Base-by-base conservation (phyloP, 2,329 filamentous ascomycete genomes). In the Didymosphaeria variabile region DNA sequence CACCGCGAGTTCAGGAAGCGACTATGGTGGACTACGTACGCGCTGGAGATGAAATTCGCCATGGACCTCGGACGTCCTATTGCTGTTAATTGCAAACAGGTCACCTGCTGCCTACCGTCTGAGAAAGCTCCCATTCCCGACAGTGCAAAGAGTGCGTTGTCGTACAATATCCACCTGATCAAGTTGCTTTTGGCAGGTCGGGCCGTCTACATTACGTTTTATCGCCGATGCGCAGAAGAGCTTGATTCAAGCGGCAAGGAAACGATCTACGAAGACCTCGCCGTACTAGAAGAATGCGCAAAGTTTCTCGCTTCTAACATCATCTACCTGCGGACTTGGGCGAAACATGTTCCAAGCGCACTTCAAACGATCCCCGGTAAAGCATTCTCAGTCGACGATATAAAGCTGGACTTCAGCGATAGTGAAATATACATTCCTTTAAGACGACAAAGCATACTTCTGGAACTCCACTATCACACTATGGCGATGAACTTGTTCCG, bases 41-140 rank as follows among this genome's bases (percentile, higher is more conserved):
- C 74, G 1, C 55, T 84, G 12, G 84, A 86, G 29, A 79, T 73
- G 60, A 84, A 84, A 65, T 78, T 72, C 2, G 77, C 76, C 60
- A 80, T 82, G 73, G 82, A 84, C 59, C 75, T 84, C 1, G 83
- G 83, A 3, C 79, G 83, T 0, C 82, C 83, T 1, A 80, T 80
- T 34, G 67, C 75, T 8, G 62, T 80, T 2, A 67, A 78, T 34
- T 61, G 75, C 19, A 70, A 72, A 15, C 57, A 76, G 19, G 73
- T 76, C 7, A 77, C 77, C 0, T 80, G 77, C 29, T 71, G 66
- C 9, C 57, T 82, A 5, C 82, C 81, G 1, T 69, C 68, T 1
- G 79, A 82, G 58, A 7, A 29, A 10, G 42, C 5, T 5, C 5
- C 2, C 15, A 12, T 42, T 13, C 17, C 29, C 26, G 9, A 42